Evolutionary conservation across 306 rosid species (phyloP).

Genomic region (Begonia peltatifolia): DNA sequence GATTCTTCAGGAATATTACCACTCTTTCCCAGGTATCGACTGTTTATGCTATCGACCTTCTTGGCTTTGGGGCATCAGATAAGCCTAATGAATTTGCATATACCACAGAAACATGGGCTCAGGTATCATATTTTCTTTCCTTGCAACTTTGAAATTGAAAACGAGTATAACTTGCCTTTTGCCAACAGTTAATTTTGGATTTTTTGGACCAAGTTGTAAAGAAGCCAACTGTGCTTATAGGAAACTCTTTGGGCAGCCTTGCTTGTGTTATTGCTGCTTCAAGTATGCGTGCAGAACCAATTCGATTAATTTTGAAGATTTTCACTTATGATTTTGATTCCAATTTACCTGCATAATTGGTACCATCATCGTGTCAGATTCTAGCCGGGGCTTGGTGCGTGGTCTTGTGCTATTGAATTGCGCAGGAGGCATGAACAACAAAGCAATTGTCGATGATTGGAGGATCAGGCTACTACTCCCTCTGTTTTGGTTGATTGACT

Average conservation of each 20-base stretch:
- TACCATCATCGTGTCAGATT: slow-evolving; percentile 18
- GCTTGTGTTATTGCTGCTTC: slow-evolving; percentile 89
- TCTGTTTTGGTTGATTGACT: slow-evolving; percentile 65
- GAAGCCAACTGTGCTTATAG: slow-evolving; percentile 73
- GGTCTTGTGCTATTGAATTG: slow-evolving; percentile 76
- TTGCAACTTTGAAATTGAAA: background rate
- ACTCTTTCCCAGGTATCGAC: slow-evolving; percentile 38
- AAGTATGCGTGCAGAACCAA: slow-evolving; percentile 22
- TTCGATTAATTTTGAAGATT: too few species aligned
- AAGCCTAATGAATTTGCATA: slow-evolving; percentile 66
- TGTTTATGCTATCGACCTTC: slow-evolving; percentile 90
- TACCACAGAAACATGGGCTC: slow-evolving; percentile 88
- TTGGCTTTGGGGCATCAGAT: slow-evolving; percentile 90
- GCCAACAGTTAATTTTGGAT: slow-evolving; percentile 65
- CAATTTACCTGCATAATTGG: too few species aligned
- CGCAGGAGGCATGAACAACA: slow-evolving; percentile 94
- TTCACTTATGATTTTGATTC: too few species aligned
- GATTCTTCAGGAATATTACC: slow-evolving; percentile 47
- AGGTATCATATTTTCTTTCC: slow-evolving; percentile 24
- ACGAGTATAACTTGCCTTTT: slow-evolving; percentile 5
- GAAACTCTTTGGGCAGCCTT: slow-evolving; percentile 94
- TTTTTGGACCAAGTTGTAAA: slow-evolving; percentile 60
- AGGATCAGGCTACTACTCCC: slow-evolving; percentile 75
- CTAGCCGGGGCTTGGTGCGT: slow-evolving; percentile 41
- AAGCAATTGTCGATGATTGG: slow-evolving; percentile 91